Percentiles rank a stretch among this genome's conserved stretches.
These are phyloP conservation scores for Wickerhamomyces sydowiorum DNA, from an alignment of 805 yeast species.

Conservation along the genomic window DNA sequence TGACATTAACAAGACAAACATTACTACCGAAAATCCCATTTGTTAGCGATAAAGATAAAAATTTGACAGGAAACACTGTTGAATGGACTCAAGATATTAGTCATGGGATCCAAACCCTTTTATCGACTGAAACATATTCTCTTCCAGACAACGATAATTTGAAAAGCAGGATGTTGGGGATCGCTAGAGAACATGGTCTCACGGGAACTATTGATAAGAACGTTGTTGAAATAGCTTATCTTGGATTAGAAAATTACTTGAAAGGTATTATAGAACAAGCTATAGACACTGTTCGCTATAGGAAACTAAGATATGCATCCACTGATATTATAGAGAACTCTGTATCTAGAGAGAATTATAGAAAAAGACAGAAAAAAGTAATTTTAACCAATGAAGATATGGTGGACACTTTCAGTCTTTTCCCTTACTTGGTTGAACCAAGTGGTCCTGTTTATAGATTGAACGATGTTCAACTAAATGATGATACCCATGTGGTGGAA, in stretches of 20 bases:
- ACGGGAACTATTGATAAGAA: conserved; percentile 75
- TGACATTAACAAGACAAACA: conserved; percentile 60
- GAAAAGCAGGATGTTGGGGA: conserved; percentile 66
- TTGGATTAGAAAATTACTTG: conserved; percentile 82
- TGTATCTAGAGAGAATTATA: conserved; percentile 1
- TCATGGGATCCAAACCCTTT: conserved; percentile 77
- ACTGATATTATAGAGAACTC: conserved; percentile 15
- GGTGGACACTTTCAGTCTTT: conserved; percentile 53
- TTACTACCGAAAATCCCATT: conserved; percentile 76
- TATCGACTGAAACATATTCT: conserved; percentile 71
- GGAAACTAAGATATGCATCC: conserved; percentile 40
- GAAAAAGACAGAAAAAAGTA: conserved; percentile 22
- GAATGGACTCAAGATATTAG: conserved; percentile 92
- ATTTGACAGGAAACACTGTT: conserved; percentile 38
- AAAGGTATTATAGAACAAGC: conserved; percentile 69
- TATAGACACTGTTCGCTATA: conserved; percentile 62
- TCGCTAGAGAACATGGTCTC: conserved; percentile 85
- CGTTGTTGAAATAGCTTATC: conserved; percentile 66
- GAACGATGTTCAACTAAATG: conserved; percentile 41
- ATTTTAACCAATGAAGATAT: conserved; percentile 62
- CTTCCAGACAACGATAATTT: conserved; percentile 75
- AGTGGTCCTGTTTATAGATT: conserved; percentile 53
- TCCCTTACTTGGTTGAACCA: conserved; percentile 66
- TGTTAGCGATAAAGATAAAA: conserved; percentile 31
- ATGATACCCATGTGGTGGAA: conserved; percentile 36